Evolutionary conservation across 352 stramenopile species (phyloP), one percentile per base, ranked within the genome.

Genomic region (Globisporangium solare): DNA sequence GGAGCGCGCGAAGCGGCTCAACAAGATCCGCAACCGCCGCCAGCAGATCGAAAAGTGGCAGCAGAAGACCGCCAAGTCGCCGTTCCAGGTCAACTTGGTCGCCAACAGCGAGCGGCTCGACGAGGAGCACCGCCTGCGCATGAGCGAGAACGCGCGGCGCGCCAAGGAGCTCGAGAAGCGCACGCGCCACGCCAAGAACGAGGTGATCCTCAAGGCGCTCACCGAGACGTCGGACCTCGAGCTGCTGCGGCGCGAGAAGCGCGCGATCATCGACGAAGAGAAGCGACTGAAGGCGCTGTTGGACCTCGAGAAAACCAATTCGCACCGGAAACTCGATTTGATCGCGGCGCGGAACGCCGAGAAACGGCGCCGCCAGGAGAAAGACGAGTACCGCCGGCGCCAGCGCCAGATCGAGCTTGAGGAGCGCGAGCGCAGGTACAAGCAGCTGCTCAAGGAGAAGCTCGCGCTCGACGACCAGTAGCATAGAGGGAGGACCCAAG

Each of bases 241-340:
- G 51, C 67, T 91, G 24, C 65, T 98, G 41, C 85, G 93, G 1
- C 79, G 83, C 40, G 93, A 98, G 63, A 98, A 98, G 79, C 80
- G 92, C 20, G 90, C 92, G 5, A 98, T 98, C 58, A 89, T 97
- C 35, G 86, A 97, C 54, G 93, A 98, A 66, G 93, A 98, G 70
- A 90, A 92, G 53, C 85, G 93, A 2, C 60, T 98, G 37, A 97
- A 97, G 60, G 92, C 93, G 27, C 69, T 98, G 2, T 67, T 98
- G 51, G 89, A 97, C 59, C 76, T 98, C 0, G 92, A 98, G 55
- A 98, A 98, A 70, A 95, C 86, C 50, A 97, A 96, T 40, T 88
- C 81, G 1, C 89, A 97, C 56, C 75, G 88, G 11, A 98, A 98
- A 67, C 74, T 89, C 49, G 92, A 98, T 55, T 70, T 97, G 45